Evolutionary conservation across 805 yeast genomes (phyloP).

Genomic region (Yarrowia deformans): DNA sequence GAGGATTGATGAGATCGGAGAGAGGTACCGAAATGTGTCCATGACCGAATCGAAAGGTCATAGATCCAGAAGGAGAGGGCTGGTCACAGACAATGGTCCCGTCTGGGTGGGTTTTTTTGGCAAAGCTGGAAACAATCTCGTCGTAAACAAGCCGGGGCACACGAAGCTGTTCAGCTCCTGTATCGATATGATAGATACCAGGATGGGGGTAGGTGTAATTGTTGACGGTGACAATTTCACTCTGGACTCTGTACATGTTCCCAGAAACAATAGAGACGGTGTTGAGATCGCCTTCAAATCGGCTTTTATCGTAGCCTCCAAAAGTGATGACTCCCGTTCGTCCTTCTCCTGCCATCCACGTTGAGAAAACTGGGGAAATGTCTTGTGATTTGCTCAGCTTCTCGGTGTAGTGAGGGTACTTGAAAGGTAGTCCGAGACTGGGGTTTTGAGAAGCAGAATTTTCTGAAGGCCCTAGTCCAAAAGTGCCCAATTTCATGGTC

Average conservation of each 20-base stretch:
- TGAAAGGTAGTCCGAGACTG: not conserved
- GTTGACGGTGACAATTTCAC: not conserved
- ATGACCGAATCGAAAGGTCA: not conserved
- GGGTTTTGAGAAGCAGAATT: too few species aligned
- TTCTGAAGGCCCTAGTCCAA: too few species aligned
- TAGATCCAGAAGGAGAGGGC: not conserved
- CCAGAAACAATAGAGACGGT: not conserved
- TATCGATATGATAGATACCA: not conserved
- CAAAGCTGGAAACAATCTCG: not conserved
- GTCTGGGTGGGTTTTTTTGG: too few species aligned
- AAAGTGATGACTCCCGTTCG: not conserved
- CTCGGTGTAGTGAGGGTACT: not conserved
- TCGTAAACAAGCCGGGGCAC: not conserved
- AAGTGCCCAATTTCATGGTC: too few species aligned
- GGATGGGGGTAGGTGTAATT: not conserved
- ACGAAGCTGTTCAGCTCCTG: not conserved
- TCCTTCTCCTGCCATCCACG: not conserved
- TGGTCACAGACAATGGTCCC: not conserved
- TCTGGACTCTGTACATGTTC: not conserved
- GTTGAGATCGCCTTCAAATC: not conserved
- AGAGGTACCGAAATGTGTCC: not conserved
- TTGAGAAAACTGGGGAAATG: not conserved
- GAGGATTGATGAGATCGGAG: not conserved
- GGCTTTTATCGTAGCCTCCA: slow-evolving; percentile 11
- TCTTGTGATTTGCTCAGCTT: not conserved